Evolutionary conservation across 371 early-diverging fungal genomes (phyloP).

Genomic region (Syncephalastrum racemosum): DNA sequence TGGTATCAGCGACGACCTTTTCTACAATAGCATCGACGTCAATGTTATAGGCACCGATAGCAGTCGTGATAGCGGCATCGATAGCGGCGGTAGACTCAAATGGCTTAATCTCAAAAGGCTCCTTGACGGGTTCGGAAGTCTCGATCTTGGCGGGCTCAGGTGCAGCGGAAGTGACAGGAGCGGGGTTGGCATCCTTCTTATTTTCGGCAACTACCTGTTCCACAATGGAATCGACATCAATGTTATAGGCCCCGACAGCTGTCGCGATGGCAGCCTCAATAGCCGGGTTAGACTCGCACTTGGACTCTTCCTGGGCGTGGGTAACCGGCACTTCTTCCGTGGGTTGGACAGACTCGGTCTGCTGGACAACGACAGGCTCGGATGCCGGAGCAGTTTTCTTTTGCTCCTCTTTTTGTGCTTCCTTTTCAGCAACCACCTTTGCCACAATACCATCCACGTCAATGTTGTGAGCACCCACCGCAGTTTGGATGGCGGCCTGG

Average conservation of each 20-base stretch:
- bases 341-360: too few species aligned
- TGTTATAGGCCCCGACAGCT: constrained; percentile 7
- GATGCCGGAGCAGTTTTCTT: constrained; percentile 1
- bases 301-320: too few species aligned
- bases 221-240: constrained; percentile 18
- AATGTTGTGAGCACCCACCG: constrained; percentile 5
- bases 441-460: constrained; percentile 14
- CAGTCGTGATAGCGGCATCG: constrained; percentile 11
- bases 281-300: too few species aligned
- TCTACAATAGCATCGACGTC: constrained; percentile 18
- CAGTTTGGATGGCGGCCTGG: constrained; percentile 7
- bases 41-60: constrained; percentile 7
- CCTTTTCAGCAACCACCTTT: constrained; percentile 10
- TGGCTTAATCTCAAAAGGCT: background rate
- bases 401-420: background rate
- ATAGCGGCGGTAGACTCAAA: constrained; percentile 10
- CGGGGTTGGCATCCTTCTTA: background rate
- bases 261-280: constrained; percentile 11
- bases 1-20: constrained; percentile 8
- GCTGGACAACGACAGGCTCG: too few species aligned
- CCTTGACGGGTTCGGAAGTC: too few species aligned
- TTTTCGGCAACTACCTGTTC: constrained; percentile 11
- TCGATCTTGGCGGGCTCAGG: too few species aligned
- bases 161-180: too few species aligned
- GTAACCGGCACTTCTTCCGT: too few species aligned